phyloP scores from a whole-genome alignment of 164 flowering plant species.

The Buxus sempervirens region DNA sequence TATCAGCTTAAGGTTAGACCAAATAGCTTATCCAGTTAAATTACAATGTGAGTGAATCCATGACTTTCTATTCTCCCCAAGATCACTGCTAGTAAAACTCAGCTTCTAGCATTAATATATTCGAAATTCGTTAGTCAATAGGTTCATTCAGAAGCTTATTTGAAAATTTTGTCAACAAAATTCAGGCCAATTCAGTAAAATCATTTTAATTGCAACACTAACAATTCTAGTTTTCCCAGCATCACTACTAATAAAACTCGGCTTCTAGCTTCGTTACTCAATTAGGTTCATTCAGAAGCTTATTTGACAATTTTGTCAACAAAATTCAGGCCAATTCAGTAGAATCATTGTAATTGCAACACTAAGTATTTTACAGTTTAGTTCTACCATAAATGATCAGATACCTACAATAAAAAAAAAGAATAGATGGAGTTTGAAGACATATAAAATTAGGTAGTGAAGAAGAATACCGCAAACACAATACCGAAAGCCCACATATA shows the following conservation, averaged over 20 bases:
- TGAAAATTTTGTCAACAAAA: not conserved
- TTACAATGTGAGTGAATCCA: too few relatives aligned
- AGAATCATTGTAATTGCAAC: not conserved
- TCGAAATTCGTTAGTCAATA: too few relatives aligned
- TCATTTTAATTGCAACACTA: not conserved
- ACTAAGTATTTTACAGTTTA: not conserved
- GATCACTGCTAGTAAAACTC: not conserved
- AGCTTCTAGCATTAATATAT: not conserved
- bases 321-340: not conserved
- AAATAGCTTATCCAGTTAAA: too few relatives aligned
- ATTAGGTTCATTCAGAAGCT: not conserved
- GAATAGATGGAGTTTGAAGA: not conserved
- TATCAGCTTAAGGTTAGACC: not conserved
- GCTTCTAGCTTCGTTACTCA: too few relatives aligned
- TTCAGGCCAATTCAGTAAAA: not conserved
- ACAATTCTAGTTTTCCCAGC: too few relatives aligned
- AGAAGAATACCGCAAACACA: conserved; percentile 59
- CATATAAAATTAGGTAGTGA: not conserved
- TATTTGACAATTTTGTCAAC: not conserved
- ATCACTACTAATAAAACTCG: too few relatives aligned
- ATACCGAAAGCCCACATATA: conserved; percentile 93
- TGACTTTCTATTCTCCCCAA: too few relatives aligned
- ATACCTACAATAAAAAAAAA: not conserved
- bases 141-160: too few relatives aligned
- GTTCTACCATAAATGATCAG: not conserved